Percentiles rank a stretch among this genome's conserved stretches.
Evolutionary conservation across 106 monocot genomes (phyloP).

Genomic region (Acorus gramineus): DNA sequence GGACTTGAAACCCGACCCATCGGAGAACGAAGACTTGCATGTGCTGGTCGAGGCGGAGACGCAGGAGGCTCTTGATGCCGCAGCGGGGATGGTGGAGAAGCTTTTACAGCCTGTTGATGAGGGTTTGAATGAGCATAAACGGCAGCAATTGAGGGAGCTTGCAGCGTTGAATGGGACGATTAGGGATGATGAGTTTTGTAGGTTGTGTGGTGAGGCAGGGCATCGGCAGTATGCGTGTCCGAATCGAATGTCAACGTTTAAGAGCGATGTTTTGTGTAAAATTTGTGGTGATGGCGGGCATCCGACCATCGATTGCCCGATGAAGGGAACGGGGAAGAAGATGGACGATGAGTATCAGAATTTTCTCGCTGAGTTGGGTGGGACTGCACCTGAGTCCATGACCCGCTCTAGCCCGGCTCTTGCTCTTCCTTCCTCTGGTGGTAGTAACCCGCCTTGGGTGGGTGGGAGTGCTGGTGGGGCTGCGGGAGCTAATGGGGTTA

Average conservation of each 20-base stretch:
- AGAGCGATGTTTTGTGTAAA: conserved; percentile 79
- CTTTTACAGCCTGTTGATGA: conserved; percentile 83
- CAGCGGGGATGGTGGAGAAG: conserved; percentile 90
- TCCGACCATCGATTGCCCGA: conserved; percentile 84
- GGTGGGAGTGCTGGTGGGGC: conserved; percentile 5
- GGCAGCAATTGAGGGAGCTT: conserved; percentile 86
- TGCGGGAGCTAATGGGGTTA: conserved; percentile 26
- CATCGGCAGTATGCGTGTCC: conserved; percentile 90
- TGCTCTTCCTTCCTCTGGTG: conserved; percentile 20
- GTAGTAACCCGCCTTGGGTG: conserved; percentile 54
- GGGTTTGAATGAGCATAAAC: conserved; percentile 84
- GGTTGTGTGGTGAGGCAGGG: conserved; percentile 80
- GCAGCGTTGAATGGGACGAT: conserved; percentile 88
- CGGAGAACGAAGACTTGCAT: conserved; percentile 92
- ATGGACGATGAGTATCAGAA: conserved; percentile 95
- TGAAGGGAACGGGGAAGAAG: conserved; percentile 85
- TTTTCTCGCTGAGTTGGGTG: conserved; percentile 84
- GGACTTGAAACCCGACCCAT: conserved; percentile 69
- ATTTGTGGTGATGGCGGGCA: conserved; percentile 94
- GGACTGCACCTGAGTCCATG: conserved; percentile 55
- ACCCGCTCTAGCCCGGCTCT: conserved; percentile 28
- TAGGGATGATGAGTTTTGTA: conserved; percentile 86
- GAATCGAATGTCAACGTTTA: conserved; percentile 52
- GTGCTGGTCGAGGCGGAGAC: conserved; percentile 94
- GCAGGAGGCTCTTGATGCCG: conserved; percentile 75